phyloP scores from a whole-genome alignment of 306 rosid genomes.

The Gastrolobium bilobum region DNA sequence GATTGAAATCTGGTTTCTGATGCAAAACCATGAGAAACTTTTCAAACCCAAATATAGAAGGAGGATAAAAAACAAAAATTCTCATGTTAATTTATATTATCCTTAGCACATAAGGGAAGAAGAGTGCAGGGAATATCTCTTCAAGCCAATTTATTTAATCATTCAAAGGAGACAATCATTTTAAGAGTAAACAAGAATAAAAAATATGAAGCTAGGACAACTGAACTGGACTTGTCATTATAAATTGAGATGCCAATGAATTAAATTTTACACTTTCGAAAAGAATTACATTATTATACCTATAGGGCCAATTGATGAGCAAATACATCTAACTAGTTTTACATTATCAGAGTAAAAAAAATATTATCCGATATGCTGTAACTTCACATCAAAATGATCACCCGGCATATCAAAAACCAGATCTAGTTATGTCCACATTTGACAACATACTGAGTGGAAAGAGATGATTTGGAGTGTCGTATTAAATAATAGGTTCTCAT shows the following conservation, averaged over 20 bases:
- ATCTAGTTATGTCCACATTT: constrained; percentile 5
- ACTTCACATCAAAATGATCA: constrained; percentile 28
- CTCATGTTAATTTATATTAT: neutral
- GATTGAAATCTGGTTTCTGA: neutral
- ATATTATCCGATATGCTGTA: neutral
- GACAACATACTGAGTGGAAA: neutral
- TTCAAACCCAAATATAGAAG: neutral
- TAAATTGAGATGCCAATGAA: neutral
- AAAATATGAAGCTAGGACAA: neutral
- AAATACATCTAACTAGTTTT: neutral
- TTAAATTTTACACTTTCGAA: neutral
- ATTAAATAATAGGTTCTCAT: constrained; percentile 31
- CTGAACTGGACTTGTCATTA: neutral
- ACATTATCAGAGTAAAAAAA: neutral
- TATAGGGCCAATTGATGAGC: neutral
- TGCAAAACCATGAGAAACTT: neutral
- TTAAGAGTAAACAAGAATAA: neutral
- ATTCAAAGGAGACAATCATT: constrained; percentile 23
- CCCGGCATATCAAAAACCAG: constrained; percentile 24
- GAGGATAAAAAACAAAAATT: neutral
- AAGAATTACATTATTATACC: neutral
- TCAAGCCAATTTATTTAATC: constrained; percentile 5
- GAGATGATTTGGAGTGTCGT: constrained; percentile 13
- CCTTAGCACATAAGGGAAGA: neutral
- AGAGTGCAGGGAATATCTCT: neutral